Percentiles rank a stretch among this genome's conserved stretches.
Evolutionary conservation across 305 asterid genomes (phyloP).

Genomic region (Fraxinus albicans): DNA sequence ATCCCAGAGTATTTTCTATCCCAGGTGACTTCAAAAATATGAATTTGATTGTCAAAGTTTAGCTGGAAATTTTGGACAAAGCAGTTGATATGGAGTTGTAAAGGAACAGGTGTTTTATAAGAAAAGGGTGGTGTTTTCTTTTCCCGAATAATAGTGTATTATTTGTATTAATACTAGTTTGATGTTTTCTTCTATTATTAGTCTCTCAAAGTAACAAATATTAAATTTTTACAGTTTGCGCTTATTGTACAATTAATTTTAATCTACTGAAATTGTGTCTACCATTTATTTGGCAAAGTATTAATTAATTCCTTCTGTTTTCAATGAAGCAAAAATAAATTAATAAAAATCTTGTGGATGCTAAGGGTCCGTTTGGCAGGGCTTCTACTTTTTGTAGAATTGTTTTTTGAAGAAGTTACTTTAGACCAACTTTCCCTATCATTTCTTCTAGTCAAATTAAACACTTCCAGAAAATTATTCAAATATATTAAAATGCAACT

Average conservation of each 20-base stretch:
- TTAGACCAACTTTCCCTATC: background rate
- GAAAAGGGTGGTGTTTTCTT: background rate
- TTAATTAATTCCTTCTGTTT: background rate
- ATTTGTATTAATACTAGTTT: background rate
- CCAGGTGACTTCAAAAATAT: conserved; percentile 17
- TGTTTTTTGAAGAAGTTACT: too few species aligned
- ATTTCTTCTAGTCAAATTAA: background rate
- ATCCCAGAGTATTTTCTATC: conserved; percentile 29
- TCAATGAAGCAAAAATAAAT: background rate
- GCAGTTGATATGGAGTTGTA: background rate
- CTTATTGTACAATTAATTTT: too few species aligned
- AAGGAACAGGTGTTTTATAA: background rate
- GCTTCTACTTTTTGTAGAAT: background rate
- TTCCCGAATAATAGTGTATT: background rate
- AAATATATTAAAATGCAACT: too few species aligned
- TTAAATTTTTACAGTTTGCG: background rate
- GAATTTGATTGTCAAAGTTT: background rate
- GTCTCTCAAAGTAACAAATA: background rate
- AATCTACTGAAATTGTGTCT: background rate
- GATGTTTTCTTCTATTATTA: background rate
- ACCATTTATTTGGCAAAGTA: background rate
- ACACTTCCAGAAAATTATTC: background rate
- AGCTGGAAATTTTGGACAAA: background rate
- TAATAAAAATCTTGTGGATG: background rate
- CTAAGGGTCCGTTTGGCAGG: background rate